A percentile compares a stretch with the other conserved stretches of the same genome.
Conservation (phyloP, 768 basidiomycete species). For the Boletus sp. region DNA sequence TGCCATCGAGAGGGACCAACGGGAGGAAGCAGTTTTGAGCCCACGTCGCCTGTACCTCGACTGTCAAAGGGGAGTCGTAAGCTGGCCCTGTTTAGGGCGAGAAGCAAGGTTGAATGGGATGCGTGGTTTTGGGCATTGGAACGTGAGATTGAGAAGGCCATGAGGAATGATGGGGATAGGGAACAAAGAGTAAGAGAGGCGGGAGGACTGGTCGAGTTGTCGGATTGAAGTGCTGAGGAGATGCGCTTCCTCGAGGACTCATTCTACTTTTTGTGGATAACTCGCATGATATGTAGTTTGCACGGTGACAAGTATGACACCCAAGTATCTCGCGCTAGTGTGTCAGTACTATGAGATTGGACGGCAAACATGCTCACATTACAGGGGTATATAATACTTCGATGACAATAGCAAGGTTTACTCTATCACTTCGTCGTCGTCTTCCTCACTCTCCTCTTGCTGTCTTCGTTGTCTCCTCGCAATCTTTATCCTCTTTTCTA, state of each 20-base stretch:
- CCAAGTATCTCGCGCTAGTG: not conserved
- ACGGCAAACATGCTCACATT: conserved; percentile 8
- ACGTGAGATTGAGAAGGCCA: conserved; percentile 81
- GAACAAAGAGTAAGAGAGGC: conserved; percentile 65
- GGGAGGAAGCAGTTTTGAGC: conserved; percentile 63
- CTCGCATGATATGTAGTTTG: not conserved
- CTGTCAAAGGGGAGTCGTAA: conserved; percentile 56
- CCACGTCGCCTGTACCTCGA: conserved; percentile 39
- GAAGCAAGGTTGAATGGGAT: not conserved
- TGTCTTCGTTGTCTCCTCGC: conserved; percentile 51
- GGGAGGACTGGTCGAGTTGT: conserved; percentile 50
- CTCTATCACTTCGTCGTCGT: conserved; percentile 60
- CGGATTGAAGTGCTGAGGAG: conserved; percentile 5
- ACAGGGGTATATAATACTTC: conserved; percentile 3
- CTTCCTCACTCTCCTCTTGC: conserved; percentile 33
- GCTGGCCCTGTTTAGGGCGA: not conserved
- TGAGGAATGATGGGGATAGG: conserved; percentile 58
- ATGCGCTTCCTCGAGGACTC: not conserved
- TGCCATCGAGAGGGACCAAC: conserved; percentile 78
- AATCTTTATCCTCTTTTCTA: conserved; percentile 63
- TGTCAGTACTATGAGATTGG: not conserved
- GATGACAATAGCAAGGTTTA: conserved; percentile 15
- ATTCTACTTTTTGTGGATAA: not conserved
- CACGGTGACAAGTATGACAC: not conserved
- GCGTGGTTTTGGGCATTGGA: conserved; percentile 94